These are phyloP conservation scores for Naematelia aurantialba DNA, from an alignment of 768 basidiomycete genomes.

Conservation along the genomic window DNA sequence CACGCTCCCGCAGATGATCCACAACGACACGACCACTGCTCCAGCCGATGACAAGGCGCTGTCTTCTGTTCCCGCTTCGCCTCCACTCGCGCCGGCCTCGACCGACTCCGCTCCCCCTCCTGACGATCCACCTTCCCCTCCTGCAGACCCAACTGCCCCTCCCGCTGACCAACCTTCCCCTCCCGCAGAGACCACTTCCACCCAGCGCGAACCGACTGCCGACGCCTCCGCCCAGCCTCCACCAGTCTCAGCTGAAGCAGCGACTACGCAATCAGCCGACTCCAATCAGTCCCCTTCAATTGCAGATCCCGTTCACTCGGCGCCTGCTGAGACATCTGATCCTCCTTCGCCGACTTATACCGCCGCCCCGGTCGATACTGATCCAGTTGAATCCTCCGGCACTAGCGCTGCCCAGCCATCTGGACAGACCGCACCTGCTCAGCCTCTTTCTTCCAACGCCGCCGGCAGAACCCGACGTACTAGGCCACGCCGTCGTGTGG, in stretches of 20 bases:
- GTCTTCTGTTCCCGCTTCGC: not conserved
- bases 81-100: not conserved
- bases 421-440: too few relatives aligned
- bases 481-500: constrained; percentile 23
- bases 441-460: not conserved
- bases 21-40: not conserved
- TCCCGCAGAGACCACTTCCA: not conserved
- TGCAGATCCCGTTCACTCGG: too few relatives aligned
- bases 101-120: not conserved
- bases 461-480: constrained; percentile 14
- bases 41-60: not conserved
- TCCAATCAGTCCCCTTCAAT: too few relatives aligned
- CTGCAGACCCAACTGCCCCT: not conserved
- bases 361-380: too few relatives aligned
- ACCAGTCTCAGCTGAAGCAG: not conserved
- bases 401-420: too few relatives aligned
- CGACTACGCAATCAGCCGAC: too few relatives aligned
- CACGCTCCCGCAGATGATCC: not conserved
- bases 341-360: too few relatives aligned
- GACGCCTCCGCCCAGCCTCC: not conserved
- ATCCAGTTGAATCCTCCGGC: too few relatives aligned
- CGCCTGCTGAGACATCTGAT: too few relatives aligned
- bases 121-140: not conserved
- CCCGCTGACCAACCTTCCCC: not conserved
- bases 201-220: not conserved